Evolutionary conservation across 306 rosid genomes (phyloP).

Genomic region (Quercus alba): DNA sequence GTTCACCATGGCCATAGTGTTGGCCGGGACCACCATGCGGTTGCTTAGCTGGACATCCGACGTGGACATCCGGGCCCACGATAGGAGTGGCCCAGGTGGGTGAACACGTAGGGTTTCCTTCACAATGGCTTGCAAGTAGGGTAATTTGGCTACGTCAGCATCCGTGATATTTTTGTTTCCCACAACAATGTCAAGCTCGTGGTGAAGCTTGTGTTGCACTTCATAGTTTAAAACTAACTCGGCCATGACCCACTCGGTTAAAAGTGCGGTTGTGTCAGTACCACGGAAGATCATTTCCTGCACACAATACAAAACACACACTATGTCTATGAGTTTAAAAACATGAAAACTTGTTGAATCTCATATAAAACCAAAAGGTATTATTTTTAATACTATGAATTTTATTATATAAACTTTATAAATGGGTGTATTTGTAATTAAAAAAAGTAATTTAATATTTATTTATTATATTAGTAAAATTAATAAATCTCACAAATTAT

Average conservation of each 20-base stretch:
- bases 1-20: slow-evolving; percentile 49
- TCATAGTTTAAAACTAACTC: slow-evolving; percentile 38
- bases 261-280: slow-evolving; percentile 44
- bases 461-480: too few species aligned
- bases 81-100: slow-evolving; percentile 57
- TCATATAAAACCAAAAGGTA: too few species aligned
- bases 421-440: too few species aligned
- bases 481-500: too few species aligned
- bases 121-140: slow-evolving; percentile 37
- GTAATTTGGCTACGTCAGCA: slow-evolving; percentile 29
- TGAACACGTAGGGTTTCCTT: slow-evolving; percentile 43
- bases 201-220: slow-evolving; percentile 26
- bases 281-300: slow-evolving; percentile 62
- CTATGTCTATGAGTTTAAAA: too few species aligned
- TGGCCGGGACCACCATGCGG: slow-evolving; percentile 46
- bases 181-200: slow-evolving; percentile 19
- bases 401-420: too few species aligned
- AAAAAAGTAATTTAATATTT: too few species aligned
- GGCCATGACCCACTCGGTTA: slow-evolving; percentile 48
- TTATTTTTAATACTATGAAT: too few species aligned
- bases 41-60: slow-evolving; percentile 54
- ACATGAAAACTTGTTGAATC: too few species aligned
- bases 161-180: slow-evolving; percentile 30
- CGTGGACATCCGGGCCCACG: slow-evolving; percentile 54
- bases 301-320: background rate